Evolutionary conservation across 306 rosid species (phyloP).

Genomic region (Fagus crenata): DNA sequence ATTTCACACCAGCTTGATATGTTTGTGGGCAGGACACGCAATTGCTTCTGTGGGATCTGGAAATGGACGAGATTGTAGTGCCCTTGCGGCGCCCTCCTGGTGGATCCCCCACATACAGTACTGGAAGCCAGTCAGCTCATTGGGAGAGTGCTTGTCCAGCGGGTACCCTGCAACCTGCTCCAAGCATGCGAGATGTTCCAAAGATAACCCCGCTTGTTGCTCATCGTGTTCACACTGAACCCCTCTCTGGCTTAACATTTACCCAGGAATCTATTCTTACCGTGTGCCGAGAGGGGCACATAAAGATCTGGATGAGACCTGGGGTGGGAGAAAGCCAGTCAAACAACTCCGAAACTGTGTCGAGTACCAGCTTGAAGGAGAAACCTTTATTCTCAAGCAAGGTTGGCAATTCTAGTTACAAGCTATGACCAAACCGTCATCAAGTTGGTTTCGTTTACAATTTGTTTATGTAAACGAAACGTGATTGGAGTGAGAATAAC

Average conservation of each 20-base stretch:
- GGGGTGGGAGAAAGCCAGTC: constrained; percentile 60
- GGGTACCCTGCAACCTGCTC: constrained; percentile 90
- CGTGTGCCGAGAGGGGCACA: constrained; percentile 92
- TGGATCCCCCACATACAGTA: constrained; percentile 85
- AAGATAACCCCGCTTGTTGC: constrained; percentile 80
- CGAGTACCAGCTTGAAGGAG: constrained; percentile 61
- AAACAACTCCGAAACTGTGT: constrained; percentile 49
- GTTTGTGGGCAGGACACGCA: constrained; percentile 73
- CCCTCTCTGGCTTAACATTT: constrained; percentile 80
- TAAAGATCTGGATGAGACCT: constrained; percentile 85
- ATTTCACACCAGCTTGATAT: not conserved
- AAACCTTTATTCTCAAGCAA: constrained; percentile 58
- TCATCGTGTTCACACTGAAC: constrained; percentile 90
- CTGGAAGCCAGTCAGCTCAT: constrained; percentile 93
- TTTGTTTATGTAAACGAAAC: constrained; percentile 28
- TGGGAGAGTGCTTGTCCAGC: constrained; percentile 83
- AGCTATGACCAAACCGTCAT: constrained; percentile 43
- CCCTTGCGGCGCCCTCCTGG: constrained; percentile 90
- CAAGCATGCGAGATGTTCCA: constrained; percentile 84
- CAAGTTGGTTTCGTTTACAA: constrained; percentile 42
- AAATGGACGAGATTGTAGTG: constrained; percentile 85
- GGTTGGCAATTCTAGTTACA: constrained; percentile 52
- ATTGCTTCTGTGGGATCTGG: constrained; percentile 90
- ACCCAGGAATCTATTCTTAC: constrained; percentile 86
- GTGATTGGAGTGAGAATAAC: constrained; percentile 37